phyloP scores from a whole-genome alignment of 2,329 filamentous ascomycete genomes.

The Diplodia intermedia region DNA sequence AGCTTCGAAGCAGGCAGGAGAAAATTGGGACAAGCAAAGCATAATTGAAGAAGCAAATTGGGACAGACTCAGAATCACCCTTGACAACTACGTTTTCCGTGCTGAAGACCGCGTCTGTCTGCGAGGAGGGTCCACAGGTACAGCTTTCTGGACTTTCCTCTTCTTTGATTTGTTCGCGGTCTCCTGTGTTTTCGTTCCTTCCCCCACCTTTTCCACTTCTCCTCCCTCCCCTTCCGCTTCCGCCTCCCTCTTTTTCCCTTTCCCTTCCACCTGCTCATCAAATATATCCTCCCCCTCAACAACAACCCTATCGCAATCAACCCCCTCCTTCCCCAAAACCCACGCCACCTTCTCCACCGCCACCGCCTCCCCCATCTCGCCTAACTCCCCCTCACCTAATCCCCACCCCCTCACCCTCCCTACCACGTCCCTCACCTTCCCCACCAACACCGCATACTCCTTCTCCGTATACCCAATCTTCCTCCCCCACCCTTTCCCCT shows the following conservation, averaged over 20 bases:
- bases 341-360: slow-evolving; percentile 76
- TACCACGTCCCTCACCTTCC: slow-evolving; percentile 51
- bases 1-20: background rate
- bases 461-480: slow-evolving; percentile 72
- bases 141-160: slow-evolving; percentile 33
- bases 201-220: background rate
- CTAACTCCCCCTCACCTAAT: slow-evolving; percentile 56
- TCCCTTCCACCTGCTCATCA: background rate
- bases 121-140: slow-evolving; percentile 38
- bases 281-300: background rate
- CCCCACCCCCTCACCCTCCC: slow-evolving; percentile 73
- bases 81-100: background rate
- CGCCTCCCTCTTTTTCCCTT: slow-evolving; percentile 3
- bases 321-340: slow-evolving; percentile 63
- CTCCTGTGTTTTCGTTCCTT: background rate
- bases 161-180: slow-evolving; percentile 36
- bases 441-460: slow-evolving; percentile 69
- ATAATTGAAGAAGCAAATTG: background rate
- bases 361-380: slow-evolving; percentile 59
- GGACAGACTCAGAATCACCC: background rate
- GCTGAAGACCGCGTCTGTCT: slow-evolving; percentile 34
- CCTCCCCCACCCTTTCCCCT: slow-evolving; percentile 52
- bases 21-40: background rate
- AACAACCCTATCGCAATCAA: slow-evolving; percentile 37
- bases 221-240: background rate